Evolutionary conservation across 2,329 filamentous ascomycete genomes (phyloP).

Genomic region (Fusarium haematococcum): DNA sequence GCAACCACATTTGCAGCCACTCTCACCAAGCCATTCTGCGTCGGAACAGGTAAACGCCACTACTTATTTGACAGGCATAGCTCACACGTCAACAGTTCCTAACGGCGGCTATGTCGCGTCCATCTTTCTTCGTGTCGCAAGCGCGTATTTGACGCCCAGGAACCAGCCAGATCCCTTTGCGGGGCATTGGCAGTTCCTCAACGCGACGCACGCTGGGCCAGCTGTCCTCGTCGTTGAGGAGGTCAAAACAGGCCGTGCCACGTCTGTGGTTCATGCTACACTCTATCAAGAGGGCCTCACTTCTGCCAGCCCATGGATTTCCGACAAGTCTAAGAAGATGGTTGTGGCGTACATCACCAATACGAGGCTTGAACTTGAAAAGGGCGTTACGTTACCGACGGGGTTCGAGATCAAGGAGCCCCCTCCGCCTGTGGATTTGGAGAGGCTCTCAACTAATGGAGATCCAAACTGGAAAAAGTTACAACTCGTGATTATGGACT

Average conservation of each 20-base stretch:
- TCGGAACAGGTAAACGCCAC: constrained; percentile 25
- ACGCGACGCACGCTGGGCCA: constrained; percentile 52
- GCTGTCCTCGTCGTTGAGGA: constrained; percentile 55
- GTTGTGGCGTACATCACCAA: constrained; percentile 57
- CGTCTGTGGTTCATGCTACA: constrained; percentile 56
- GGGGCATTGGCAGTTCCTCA: constrained; percentile 56
- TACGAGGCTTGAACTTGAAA: constrained; percentile 39
- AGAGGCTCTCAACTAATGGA: background rate
- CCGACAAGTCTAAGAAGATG: constrained; percentile 45
- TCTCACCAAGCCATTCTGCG: constrained; percentile 25
- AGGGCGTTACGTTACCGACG: constrained; percentile 46
- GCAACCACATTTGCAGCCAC: constrained; percentile 20
- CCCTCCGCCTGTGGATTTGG: constrained; percentile 35
- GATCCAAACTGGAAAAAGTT: constrained; percentile 36
- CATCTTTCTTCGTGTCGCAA: constrained; percentile 53
- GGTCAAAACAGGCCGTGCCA: constrained; percentile 54
- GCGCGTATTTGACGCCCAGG: constrained; percentile 48
- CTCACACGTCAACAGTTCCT: constrained; percentile 48
- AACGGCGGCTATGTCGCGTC: constrained; percentile 61
- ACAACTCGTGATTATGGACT: constrained; percentile 32
- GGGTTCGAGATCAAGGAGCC: constrained; percentile 37
- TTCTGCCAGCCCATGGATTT: constrained; percentile 50
- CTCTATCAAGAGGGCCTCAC: constrained; percentile 56
- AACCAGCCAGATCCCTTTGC: constrained; percentile 54
- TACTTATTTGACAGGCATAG: background rate